Base-by-base conservation (phyloP, 768 basidiomycete species). In the Cystobasidiopsis lactophilus region DNA sequence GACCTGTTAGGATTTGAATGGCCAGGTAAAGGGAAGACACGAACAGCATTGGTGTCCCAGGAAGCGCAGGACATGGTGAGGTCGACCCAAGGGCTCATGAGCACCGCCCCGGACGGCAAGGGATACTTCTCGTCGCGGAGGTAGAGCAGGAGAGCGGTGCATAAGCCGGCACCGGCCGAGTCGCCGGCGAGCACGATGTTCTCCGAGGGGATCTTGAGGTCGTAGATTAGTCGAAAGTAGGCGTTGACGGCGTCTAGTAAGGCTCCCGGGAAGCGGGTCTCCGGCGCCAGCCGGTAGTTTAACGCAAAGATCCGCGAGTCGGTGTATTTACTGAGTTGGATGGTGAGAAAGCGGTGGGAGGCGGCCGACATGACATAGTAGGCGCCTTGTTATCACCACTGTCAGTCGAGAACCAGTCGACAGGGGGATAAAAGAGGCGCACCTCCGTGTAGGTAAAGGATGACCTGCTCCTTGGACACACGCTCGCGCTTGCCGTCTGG, bases 11-110 rank as follows among this genome's bases (percentile, higher is more conserved):
- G 1, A 23, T 14, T 51, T 10, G 19, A 23, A 7, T 1, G 0
- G n/a, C 3, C 3, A 30, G 52, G 41, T 10, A 11, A 4, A 23
- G 18, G 21, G 14, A 2, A 16, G 37, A 2, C 1, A 0, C 21
- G 37, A n/a, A 55, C 68, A 26, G 80, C 77, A 65, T 95, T 95
- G 52, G 81, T 82, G 29, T 91, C 85, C 85, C 91, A 96, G n/a
- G 86, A 91, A 52, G 88, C 84, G 65, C 88, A 95, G 59, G 85
- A 89, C 77, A 93, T 84, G 0, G 93, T 95, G 57, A 98, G 68
- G 66, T 91, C 85, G 23, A 58, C 56, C 62, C 62, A 63, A 1
- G 62, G 62, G 21, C 55, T 57, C 75, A 96, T 78, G 37, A 93
- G 66, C 27, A 96, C 83, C 7, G 79, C 79, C 3, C 80, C 85